These are phyloP conservation scores for Sarocladiaceae sp. DNA, from an alignment of 2,329 filamentous ascomycete species.

Conservation along the genomic window DNA sequence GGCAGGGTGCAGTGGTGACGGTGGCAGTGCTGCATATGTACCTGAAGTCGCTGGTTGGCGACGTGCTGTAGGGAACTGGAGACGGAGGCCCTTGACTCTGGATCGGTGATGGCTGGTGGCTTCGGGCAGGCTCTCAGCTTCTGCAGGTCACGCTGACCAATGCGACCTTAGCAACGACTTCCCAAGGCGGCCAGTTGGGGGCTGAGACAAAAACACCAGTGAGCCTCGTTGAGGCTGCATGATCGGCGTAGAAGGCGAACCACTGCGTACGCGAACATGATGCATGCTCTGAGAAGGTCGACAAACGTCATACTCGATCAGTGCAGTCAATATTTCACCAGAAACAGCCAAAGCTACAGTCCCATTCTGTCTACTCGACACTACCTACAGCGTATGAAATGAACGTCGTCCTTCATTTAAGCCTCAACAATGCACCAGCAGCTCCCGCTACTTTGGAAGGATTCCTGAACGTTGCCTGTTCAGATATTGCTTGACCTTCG, in stretches of 20 bases:
- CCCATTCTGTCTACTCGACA: too few species aligned
- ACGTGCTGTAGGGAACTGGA: neutral
- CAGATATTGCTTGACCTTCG: neutral
- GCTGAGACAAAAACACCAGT: neutral
- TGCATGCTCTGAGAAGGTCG: neutral
- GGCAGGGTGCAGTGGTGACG: too few species aligned
- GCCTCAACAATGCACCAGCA: too few species aligned
- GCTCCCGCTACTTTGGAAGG: neutral
- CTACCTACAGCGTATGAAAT: too few species aligned
- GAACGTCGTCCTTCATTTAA: too few species aligned
- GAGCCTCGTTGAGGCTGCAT: neutral
- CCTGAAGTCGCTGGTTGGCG: neutral
- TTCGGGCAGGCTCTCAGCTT: neutral
- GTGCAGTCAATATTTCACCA: too few species aligned
- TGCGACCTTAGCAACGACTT: neutral
- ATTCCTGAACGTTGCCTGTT: neutral
- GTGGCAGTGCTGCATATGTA: neutral
- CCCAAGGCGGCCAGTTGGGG: neutral
- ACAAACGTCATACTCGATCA: neutral
- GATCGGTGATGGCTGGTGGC: neutral
- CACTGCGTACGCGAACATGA: neutral
- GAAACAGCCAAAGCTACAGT: too few species aligned
- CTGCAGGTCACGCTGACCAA: neutral
- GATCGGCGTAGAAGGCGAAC: neutral
- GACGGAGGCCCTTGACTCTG: neutral